phyloP scores from a whole-genome alignment of 1,284 basidiomycete species.

The Irpex lacteus region DNA sequence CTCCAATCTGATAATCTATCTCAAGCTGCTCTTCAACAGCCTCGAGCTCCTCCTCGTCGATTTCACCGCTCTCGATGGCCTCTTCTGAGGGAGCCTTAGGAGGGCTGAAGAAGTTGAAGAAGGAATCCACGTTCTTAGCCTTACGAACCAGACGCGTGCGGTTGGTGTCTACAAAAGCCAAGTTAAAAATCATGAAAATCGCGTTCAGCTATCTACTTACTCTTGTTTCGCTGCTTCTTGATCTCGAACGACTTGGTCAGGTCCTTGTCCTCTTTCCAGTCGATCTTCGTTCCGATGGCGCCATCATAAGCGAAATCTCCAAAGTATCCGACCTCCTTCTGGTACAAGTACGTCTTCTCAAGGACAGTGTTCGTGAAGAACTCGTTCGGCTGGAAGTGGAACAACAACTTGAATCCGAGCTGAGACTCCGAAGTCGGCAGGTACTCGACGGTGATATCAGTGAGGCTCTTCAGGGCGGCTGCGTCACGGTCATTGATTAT shows the following conservation, averaged over 20 bases:
- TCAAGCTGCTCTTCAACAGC: slow-evolving; percentile 93
- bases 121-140: slow-evolving; percentile 84
- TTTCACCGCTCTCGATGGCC: slow-evolving; percentile 68
- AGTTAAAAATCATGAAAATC: slow-evolving; percentile 4
- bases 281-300: slow-evolving; percentile 87
- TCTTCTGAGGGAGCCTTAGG: slow-evolving; percentile 76
- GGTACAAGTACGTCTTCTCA: slow-evolving; percentile 95
- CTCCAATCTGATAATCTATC: slow-evolving; percentile 97
- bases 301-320: slow-evolving; percentile 97
- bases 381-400: slow-evolving; percentile 82
- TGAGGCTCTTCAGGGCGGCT: slow-evolving; percentile 67
- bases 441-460: slow-evolving; percentile 69
- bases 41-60: slow-evolving; percentile 85
- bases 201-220: slow-evolving; percentile 40
- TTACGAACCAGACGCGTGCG: slow-evolving; percentile 91
- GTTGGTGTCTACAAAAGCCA: slow-evolving; percentile 70
- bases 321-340: slow-evolving; percentile 89
- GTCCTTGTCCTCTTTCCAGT: slow-evolving; percentile 99
- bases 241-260: slow-evolving; percentile 97
- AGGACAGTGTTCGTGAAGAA: slow-evolving; percentile 85
- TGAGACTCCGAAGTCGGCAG: slow-evolving; percentile 63
- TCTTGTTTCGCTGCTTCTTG: slow-evolving; percentile 99
- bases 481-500: slow-evolving; percentile 94
- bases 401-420: slow-evolving; percentile 90
- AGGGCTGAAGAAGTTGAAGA: slow-evolving; percentile 97